Percentiles rank a stretch among this genome's conserved stretches.
Conservation (phyloP, 2,329 filamentous ascomycete genomes). For the Sporothrix curviconia region DNA sequence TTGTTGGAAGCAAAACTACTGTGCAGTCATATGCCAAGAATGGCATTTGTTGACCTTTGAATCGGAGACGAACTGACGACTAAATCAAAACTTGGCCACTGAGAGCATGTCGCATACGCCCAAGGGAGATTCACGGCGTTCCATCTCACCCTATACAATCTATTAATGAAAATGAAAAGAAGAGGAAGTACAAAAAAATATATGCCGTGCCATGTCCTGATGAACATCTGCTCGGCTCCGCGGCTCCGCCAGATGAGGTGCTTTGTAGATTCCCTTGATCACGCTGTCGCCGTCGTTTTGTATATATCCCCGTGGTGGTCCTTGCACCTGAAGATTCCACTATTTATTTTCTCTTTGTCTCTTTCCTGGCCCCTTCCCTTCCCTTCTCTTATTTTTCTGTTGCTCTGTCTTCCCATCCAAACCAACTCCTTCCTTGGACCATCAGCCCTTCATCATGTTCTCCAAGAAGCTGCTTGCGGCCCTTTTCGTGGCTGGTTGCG, state of each 20-base stretch:
- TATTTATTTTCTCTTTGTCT: not conserved
- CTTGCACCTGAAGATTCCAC: too few relatives aligned
- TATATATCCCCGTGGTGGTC: not conserved
- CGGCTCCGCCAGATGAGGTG: not conserved
- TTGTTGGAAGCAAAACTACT: too few relatives aligned
- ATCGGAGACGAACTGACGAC: too few relatives aligned
- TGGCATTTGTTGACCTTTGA: too few relatives aligned
- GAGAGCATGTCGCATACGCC: too few relatives aligned
- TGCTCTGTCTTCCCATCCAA: too few relatives aligned
- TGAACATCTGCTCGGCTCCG: not conserved
- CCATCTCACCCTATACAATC: not conserved
- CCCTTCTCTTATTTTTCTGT: not conserved
- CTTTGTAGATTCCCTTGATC: not conserved
- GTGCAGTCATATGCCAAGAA: too few relatives aligned
- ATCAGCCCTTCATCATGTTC: conserved; percentile 9
- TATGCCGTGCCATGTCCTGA: not conserved
- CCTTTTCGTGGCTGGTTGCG: conserved; percentile 11
- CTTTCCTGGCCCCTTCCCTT: not conserved
- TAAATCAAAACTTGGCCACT: too few relatives aligned
- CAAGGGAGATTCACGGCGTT: not conserved
- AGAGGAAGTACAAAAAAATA: not conserved
- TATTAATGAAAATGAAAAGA: not conserved
- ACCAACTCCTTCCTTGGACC: not conserved
- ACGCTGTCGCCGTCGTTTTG: not conserved
- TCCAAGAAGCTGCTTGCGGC: conserved; percentile 9